Conservation (phyloP, 163 green algal genomes). For the Prototheca wickerhamii region DNA sequence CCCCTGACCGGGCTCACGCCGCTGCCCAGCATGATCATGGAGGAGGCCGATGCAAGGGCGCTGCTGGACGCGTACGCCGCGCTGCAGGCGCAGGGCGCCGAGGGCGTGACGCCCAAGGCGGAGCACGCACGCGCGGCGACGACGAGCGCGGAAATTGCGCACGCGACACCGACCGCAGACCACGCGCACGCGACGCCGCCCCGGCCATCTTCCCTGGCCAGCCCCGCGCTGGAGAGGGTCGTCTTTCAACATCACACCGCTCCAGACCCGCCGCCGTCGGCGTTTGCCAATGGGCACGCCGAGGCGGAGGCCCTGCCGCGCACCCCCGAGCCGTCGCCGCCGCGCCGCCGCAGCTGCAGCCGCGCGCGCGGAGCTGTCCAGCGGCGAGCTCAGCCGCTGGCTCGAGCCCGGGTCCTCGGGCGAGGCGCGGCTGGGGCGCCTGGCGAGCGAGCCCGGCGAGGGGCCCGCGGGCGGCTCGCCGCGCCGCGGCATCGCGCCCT, state of each 20-base stretch:
- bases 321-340: too few relatives aligned
- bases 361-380: too few relatives aligned
- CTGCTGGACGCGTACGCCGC: constrained; percentile 1
- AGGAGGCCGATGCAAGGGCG: not conserved
- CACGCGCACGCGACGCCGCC: too few relatives aligned
- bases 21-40: constrained; percentile 5
- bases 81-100: not conserved
- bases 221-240: too few relatives aligned
- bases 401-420: not conserved
- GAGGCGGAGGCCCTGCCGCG: too few relatives aligned
- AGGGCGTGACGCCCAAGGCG: not conserved
- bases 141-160: too few relatives aligned
- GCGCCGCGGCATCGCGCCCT: not conserved
- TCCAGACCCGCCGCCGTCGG: too few relatives aligned
- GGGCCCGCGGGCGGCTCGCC: not conserved
- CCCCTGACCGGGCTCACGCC: too few relatives aligned
- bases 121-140: not conserved
- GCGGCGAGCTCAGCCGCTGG: too few relatives aligned
- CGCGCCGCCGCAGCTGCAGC: too few relatives aligned
- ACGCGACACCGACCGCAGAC: not conserved
- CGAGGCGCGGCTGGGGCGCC: not conserved
- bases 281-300: too few relatives aligned
- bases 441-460: not conserved
- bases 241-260: too few relatives aligned
- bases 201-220: not conserved